Base-by-base conservation (phyloP, 768 basidiomycete genomes). In the Agaricus subrufescens region DNA sequence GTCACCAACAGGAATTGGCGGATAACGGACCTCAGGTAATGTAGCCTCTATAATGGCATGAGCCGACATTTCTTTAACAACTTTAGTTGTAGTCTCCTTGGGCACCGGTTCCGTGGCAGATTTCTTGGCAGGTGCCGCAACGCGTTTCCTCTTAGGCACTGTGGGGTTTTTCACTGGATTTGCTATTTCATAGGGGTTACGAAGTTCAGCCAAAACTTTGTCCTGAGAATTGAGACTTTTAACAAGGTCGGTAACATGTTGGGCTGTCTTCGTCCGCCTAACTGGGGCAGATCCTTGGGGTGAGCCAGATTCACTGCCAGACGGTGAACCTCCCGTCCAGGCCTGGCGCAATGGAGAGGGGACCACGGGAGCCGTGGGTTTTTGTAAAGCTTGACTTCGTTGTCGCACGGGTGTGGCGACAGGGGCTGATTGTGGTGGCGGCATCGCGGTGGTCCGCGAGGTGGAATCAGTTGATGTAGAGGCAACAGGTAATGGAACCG, bases 1-100 rank as follows among this genome's bases (percentile, higher is more conserved):
- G 11, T 26, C 25, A 30, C 10, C 15, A 30, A 46, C 3, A 3
- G 54, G 48, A 19, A 58, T 42, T 6, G 19, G 40, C 26, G 34
- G 14, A 68, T 34, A 10, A 34, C 78, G 56, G 57, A 83, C 85
- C 77, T 84, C 88, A 12, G 89, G 89, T 11, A 91, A 63, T 1
- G 89, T 90, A 2, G 88, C 87, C 69, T 89, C 87, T 45, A 91
- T 86, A 49, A 89, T 85, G 38, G 81, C 82, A 59, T 87, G 86
- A 1, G 84, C 79, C 37, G 84, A 81, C 48, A 69, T 65, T 51
- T 71, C 67, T 57, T 69, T 71, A 15, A 60, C 65, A 29, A 64
- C 63, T 50, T 73, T 69, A 50, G 63, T 59, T 43, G 63, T 38
- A 46, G 64, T 59, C 31, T 67, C 66, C 38, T 70, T 66, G 6